Evolutionary conservation across 73 alveolate species (phyloP).

Genomic region (Urostyla sp.): DNA sequence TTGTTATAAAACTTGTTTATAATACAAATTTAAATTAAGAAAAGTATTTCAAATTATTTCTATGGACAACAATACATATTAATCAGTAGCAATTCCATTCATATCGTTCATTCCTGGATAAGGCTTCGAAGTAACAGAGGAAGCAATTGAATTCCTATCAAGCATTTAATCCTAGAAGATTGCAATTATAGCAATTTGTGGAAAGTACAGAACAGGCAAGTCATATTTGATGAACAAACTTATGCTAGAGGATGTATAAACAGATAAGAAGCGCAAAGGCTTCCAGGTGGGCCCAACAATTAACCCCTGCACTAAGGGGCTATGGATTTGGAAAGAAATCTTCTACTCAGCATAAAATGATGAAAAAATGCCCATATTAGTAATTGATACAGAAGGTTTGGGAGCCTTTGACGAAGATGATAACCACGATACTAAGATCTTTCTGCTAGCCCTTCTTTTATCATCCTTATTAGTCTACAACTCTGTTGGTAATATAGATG

Average conservation of each 20-base stretch:
- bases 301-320: slow-evolving; percentile 91
- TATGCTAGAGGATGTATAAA: slow-evolving; percentile 60
- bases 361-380: slow-evolving; percentile 73
- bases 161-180: slow-evolving; percentile 31
- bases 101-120: slow-evolving; percentile 29
- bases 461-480: slow-evolving; percentile 84
- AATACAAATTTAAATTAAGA: not conserved
- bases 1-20: not conserved
- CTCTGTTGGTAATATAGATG: slow-evolving; percentile 90
- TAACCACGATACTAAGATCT: slow-evolving; percentile 88
- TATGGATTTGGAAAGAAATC: slow-evolving; percentile 91
- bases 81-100: slow-evolving; percentile 52
- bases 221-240: slow-evolving; percentile 80
- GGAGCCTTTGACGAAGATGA: slow-evolving; percentile 87
- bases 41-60: too few species aligned
- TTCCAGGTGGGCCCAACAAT: slow-evolving; percentile 88
- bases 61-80: not conserved
- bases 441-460: slow-evolving; percentile 82
- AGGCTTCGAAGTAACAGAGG: slow-evolving; percentile 70
- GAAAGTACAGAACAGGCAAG: slow-evolving; percentile 90
- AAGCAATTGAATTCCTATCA: slow-evolving; percentile 45
- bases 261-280: slow-evolving; percentile 74
- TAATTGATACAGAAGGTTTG: slow-evolving; percentile 90
- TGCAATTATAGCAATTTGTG: slow-evolving; percentile 69
- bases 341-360: slow-evolving; percentile 70